Conservation (phyloP, 1,139 yeast genomes). For the Zygosaccharomyces pseudobailii region DNA sequence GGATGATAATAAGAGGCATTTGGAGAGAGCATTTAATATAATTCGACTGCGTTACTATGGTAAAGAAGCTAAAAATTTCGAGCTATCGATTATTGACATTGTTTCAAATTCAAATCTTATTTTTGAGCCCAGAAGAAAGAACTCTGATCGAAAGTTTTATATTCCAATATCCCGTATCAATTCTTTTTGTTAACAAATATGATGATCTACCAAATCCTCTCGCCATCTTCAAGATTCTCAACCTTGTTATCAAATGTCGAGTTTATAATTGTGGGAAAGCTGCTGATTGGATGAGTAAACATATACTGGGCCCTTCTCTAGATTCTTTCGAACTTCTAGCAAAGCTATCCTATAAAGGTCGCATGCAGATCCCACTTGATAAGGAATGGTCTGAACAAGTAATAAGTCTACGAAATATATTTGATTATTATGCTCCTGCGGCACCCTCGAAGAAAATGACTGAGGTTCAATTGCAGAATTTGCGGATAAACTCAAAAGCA, state of each 20-base stretch:
- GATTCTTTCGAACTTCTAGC: constrained; percentile 38
- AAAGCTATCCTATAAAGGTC: constrained; percentile 39
- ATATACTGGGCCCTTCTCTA: constrained; percentile 36
- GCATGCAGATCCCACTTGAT: constrained; percentile 26
- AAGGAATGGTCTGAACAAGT: constrained; percentile 7
- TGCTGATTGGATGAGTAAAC: constrained; percentile 37
- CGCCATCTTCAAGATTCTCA: constrained; percentile 33
- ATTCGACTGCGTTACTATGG: constrained; percentile 21
- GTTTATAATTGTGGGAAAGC: constrained; percentile 30
- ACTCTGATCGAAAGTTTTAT: constrained; percentile 39
- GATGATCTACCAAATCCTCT: constrained; percentile 37
- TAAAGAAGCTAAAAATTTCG: constrained; percentile 1
- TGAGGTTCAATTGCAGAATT: constrained; percentile 12
- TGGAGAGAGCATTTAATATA: constrained; percentile 29
- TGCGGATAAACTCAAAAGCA: constrained; percentile 10
- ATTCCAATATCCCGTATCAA: constrained; percentile 36
- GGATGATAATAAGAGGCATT: constrained; percentile 29
- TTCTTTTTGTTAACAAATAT: constrained; percentile 30
- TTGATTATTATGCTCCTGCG: constrained; percentile 12
- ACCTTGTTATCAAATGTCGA: constrained; percentile 33
- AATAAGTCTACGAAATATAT: constrained; percentile 9
- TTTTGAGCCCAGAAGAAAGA: constrained; percentile 24
- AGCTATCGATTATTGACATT: constrained; percentile 5
- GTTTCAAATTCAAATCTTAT: constrained; percentile 6
- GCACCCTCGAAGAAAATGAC: constrained; percentile 10